Evolutionary conservation across 2,329 filamentous ascomycete genomes (phyloP).

Genomic region (Microdochium nivale): DNA sequence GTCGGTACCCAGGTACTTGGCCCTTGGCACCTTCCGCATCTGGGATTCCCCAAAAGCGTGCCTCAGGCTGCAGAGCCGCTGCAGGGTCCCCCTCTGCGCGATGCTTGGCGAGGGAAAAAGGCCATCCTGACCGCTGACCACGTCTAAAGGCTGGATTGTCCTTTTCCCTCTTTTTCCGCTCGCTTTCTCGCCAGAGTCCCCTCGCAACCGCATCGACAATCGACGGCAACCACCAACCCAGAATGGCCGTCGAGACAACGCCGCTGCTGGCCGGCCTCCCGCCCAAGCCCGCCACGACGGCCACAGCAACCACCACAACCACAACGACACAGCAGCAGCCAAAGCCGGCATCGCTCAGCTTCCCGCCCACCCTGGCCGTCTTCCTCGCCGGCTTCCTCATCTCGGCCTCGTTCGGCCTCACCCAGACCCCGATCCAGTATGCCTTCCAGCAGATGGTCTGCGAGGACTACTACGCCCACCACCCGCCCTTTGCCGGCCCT

Average conservation of each 20-base stretch:
- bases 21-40: not conserved
- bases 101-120: not conserved
- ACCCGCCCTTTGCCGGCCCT: slow-evolving; percentile 36
- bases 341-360: not conserved
- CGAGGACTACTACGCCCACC: slow-evolving; percentile 54
- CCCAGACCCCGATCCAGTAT: slow-evolving; percentile 35
- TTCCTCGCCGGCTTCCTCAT: slow-evolving; percentile 12
- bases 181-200: not conserved
- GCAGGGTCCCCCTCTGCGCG: not conserved
- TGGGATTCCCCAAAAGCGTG: not conserved
- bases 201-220: not conserved
- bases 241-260: slow-evolving; percentile 9
- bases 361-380: slow-evolving; percentile 7
- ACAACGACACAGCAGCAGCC: not conserved
- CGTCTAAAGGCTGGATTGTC: no score
- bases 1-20: no score
- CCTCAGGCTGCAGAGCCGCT: not conserved
- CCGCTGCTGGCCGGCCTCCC: slow-evolving; percentile 9
- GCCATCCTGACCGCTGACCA: not conserved
- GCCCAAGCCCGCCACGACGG: slow-evolving; percentile 2
- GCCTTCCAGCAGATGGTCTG: slow-evolving; percentile 65
- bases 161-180: not conserved
- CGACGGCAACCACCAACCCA: not conserved
- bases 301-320: not conserved
- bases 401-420: slow-evolving; percentile 12